Conservation (phyloP, 2,329 filamentous ascomycete species). For the Xylaria sp. region DNA sequence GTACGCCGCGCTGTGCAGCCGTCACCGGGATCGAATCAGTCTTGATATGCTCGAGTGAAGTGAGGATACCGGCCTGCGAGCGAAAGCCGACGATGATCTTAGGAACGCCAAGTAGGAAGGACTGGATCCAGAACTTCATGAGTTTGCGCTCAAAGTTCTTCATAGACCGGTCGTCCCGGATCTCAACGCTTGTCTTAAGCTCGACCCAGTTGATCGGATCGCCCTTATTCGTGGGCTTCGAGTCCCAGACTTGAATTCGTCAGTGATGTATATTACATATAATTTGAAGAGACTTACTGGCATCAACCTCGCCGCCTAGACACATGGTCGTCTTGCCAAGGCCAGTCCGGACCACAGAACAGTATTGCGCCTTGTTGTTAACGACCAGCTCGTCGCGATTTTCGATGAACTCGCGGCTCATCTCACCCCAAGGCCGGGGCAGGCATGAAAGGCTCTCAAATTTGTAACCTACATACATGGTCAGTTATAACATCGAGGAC, state of each 20-base stretch:
- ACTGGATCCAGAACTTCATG: conserved; percentile 95
- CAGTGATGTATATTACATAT: conserved; percentile 2
- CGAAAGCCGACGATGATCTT: conserved; percentile 90
- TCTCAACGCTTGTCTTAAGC: conserved; percentile 80
- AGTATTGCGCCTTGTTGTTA: conserved; percentile 91
- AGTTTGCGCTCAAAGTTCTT: conserved; percentile 82
- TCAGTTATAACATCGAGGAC: neutral
- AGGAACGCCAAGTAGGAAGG: conserved; percentile 86
- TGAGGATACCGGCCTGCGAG: conserved; percentile 64
- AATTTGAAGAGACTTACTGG: conserved; percentile 47
- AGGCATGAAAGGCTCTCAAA: conserved; percentile 84
- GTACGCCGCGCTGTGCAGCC: conserved; percentile 60
- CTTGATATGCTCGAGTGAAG: conserved; percentile 68
- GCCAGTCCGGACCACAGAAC: conserved; percentile 84
- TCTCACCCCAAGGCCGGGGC: conserved; percentile 67
- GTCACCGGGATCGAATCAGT: conserved; percentile 73
- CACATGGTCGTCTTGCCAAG: conserved; percentile 71
- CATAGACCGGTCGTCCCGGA: conserved; percentile 61
- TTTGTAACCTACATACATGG: conserved; percentile 70
- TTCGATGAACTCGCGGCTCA: conserved; percentile 72
- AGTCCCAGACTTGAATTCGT: conserved; percentile 64
- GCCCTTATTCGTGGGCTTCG: conserved; percentile 61
- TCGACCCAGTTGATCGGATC: conserved; percentile 87
- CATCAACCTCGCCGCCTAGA: conserved; percentile 90
- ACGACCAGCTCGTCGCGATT: conserved; percentile 64